Evolutionary conservation across 768 basidiomycete species (phyloP).

Genomic region (Naematelia encephala): DNA sequence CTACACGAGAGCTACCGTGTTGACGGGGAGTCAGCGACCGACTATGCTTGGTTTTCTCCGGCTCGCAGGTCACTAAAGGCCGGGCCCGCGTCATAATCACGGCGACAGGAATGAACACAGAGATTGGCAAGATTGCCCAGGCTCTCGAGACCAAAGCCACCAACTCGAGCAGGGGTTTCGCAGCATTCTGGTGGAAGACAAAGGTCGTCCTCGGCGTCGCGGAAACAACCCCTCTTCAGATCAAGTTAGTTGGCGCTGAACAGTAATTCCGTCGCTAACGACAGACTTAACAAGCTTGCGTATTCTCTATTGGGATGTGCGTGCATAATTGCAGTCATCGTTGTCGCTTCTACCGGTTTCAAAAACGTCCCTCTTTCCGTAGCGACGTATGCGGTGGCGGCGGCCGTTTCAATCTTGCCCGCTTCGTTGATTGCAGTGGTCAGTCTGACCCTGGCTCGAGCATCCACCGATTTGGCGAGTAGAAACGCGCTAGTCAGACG

Average conservation of each 20-base stretch:
- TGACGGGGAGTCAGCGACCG: slow-evolving; percentile 28
- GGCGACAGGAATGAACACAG: slow-evolving; percentile 59
- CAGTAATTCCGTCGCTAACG: slow-evolving; percentile 16
- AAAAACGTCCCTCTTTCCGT: slow-evolving; percentile 45
- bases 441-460: slow-evolving; percentile 60
- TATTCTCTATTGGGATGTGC: slow-evolving; percentile 49
- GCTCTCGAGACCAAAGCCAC: slow-evolving; percentile 50
- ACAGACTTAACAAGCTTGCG: slow-evolving; percentile 52
- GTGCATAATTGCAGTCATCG: slow-evolving; percentile 50
- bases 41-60: slow-evolving; percentile 51
- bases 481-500: slow-evolving; percentile 62
- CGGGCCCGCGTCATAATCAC: slow-evolving; percentile 57
- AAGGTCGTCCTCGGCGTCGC: slow-evolving; percentile 53
- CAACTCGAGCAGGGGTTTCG: slow-evolving; percentile 42
- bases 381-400: slow-evolving; percentile 52
- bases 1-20: neutral
- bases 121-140: slow-evolving; percentile 53
- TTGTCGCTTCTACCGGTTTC: slow-evolving; percentile 51
- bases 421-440: slow-evolving; percentile 57
- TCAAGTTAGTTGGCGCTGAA: slow-evolving; percentile 54
- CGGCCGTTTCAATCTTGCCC: slow-evolving; percentile 52
- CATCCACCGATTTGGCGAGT: slow-evolving; percentile 58
- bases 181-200: slow-evolving; percentile 58
- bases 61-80: slow-evolving; percentile 56
- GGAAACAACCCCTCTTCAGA: slow-evolving; percentile 52